phyloP scores from a whole-genome alignment of 345 rosid species.

The Xanthoceras sorbifolium region DNA sequence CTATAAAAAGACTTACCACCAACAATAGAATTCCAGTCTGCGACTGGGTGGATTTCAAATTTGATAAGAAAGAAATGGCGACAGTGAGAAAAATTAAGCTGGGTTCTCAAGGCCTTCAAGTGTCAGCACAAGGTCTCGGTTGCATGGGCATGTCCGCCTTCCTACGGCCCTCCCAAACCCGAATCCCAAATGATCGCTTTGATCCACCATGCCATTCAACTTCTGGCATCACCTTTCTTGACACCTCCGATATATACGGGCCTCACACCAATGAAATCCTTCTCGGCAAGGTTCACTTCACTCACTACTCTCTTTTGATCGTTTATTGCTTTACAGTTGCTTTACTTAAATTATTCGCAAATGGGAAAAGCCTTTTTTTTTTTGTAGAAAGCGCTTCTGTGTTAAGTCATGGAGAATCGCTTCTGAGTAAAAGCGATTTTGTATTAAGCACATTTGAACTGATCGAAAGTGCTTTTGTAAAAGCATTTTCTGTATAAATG shows the following conservation, averaged over 20 bases:
- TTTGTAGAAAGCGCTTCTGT: not conserved
- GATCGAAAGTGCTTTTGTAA: too few species aligned
- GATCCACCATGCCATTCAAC: constrained; percentile 39
- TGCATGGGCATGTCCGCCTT: constrained; percentile 52
- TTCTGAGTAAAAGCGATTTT: too few species aligned
- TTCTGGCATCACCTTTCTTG: constrained; percentile 46
- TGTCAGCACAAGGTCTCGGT: constrained; percentile 57
- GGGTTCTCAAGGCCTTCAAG: not conserved
- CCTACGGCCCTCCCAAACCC: constrained; percentile 45
- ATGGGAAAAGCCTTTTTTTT: too few species aligned
- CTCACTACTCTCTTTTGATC: not conserved
- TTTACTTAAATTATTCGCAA: too few species aligned
- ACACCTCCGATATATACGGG: constrained; percentile 35
- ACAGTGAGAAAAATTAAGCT: constrained; percentile 1
- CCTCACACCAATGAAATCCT: constrained; percentile 9
- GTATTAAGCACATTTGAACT: too few species aligned
- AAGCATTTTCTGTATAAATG: too few species aligned
- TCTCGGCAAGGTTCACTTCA: constrained; percentile 4
- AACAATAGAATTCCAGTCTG: too few species aligned
- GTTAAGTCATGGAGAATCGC: not conserved
- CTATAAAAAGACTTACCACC: too few species aligned
- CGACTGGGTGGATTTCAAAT: too few species aligned
- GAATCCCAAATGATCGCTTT: constrained; percentile 37
- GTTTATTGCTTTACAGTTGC: not conserved
- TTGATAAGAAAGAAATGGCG: not conserved